Base-by-base conservation (phyloP, 2,329 filamentous ascomycete genomes). In the Trichoderma lentiforme region DNA sequence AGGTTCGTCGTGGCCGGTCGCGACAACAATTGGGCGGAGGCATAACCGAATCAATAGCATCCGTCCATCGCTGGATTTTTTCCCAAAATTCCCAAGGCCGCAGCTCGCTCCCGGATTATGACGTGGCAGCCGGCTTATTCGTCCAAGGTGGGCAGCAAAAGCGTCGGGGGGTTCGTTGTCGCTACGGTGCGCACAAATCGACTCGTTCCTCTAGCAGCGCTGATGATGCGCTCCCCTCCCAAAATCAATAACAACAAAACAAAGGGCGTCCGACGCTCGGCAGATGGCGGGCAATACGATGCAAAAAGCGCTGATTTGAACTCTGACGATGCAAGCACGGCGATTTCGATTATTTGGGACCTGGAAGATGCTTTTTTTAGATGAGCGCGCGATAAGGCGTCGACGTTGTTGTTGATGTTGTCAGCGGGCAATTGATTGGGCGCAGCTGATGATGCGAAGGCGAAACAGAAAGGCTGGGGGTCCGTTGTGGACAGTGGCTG, bases 31-130 rank as follows among this genome's bases (percentile, higher is more conserved):
- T 73, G 53, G 67, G 69, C 71, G 64, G 71, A 74, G 66, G 73
- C 76, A 77, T 76, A 77, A 71, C 76, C 74, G 73, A 67, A 67
- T 70, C 72, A 73, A 63, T 28, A 51, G 30, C 57, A 60, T n/a
- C 15, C 53, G 47, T 66, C 51, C 61, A 72, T 70, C 57, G 43
- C 70, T 53, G 36, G 56, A 24, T 30, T 60, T 24, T 6, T 47
- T 47, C 61, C 61, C 68, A 70, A 66, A 51, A 60, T 51, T 58
- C 43, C 36, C 34, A 64, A 65, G 60, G 47, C 53, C 61, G 51
- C 69, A 65, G 61, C 47, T 60, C 51, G 60, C 66, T 34, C 56
- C 34, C 57, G 56, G 39, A 70, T 47, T 63, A 64, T 65, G 69
- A 65, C 60, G 61, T 71, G 62, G 69, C 61, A 71, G 51, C 36